Percentiles rank a stretch among this genome's conserved stretches.
Conservation (phyloP, 306 rosid genomes). For the Dryas octopetala region DNA sequence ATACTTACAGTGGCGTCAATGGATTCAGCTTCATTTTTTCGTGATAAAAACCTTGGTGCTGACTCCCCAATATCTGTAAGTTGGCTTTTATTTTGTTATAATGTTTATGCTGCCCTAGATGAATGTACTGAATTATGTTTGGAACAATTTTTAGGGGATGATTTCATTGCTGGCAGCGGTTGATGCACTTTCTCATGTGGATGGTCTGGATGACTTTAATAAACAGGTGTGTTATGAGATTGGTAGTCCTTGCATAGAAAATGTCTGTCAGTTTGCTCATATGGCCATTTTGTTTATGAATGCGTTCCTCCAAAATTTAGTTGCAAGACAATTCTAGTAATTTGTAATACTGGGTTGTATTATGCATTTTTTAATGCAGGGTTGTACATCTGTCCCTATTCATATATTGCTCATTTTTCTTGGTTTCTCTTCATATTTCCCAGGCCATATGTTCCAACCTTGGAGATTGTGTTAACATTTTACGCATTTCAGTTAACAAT, state of each 20-base stretch:
- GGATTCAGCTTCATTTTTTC: slow-evolving; percentile 97
- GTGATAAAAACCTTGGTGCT: slow-evolving; percentile 84
- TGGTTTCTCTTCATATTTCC: no score
- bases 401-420: no score
- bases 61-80: slow-evolving; percentile 91
- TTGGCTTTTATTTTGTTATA: slow-evolving; percentile 23
- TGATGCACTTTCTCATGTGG: slow-evolving; percentile 75
- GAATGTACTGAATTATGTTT: slow-evolving; percentile 20
- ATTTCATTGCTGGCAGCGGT: slow-evolving; percentile 78
- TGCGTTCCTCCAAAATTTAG: neutral
- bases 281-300: neutral
- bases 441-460: no score
- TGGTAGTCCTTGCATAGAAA: neutral
- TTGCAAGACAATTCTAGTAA: neutral
- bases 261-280: neutral
- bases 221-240: slow-evolving; percentile 65
- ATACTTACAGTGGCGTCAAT: slow-evolving; percentile 71
- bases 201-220: slow-evolving; percentile 54
- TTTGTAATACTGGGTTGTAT: no score
- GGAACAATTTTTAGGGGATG: slow-evolving; percentile 59
- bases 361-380: no score
- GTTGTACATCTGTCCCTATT: no score
- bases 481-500: no score
- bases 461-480: no score
- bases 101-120: slow-evolving; percentile 16